These are phyloP conservation scores for Talaromyces stipitatus DNA, from an alignment of 495 filamentous ascomycete genomes.

Conservation along the genomic window DNA sequence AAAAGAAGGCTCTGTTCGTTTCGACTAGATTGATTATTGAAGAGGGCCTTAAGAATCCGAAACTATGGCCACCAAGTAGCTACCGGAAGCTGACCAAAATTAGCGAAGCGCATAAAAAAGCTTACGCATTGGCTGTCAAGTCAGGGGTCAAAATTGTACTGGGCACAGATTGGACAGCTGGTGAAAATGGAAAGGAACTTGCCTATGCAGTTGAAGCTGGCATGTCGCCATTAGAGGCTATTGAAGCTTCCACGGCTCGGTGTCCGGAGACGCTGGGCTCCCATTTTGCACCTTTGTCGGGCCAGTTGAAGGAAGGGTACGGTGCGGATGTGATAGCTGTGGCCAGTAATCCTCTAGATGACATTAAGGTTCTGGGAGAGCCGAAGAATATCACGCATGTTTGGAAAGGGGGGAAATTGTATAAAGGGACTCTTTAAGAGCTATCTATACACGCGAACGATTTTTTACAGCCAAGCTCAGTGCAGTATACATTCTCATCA, in stretches of 20 bases:
- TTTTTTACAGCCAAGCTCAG: no score
- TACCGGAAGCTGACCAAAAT: slow-evolving; percentile 35
- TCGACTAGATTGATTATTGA: slow-evolving; percentile 36
- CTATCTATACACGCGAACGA: not conserved
- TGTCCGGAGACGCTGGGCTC: slow-evolving; percentile 34
- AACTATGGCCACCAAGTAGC: slow-evolving; percentile 20
- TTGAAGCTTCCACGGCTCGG: slow-evolving; percentile 46
- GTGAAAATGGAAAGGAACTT: slow-evolving; percentile 40
- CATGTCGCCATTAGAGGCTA: slow-evolving; percentile 42
- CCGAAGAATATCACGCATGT: slow-evolving; percentile 35
- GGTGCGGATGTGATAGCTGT: slow-evolving; percentile 44
- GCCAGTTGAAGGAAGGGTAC: slow-evolving; percentile 39
- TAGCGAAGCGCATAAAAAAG: slow-evolving; percentile 20
- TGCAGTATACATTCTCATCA: no score
- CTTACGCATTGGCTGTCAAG: slow-evolving; percentile 24
- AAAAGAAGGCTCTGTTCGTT: slow-evolving; percentile 35
- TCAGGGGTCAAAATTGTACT: slow-evolving; percentile 30
- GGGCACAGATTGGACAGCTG: slow-evolving; percentile 32
- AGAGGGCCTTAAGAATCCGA: slow-evolving; percentile 19
- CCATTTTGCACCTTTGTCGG: slow-evolving; percentile 35
- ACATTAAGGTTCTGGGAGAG: slow-evolving; percentile 34
- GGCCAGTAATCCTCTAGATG: slow-evolving; percentile 33
- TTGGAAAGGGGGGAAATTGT: slow-evolving; percentile 38
- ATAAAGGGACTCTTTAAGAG: slow-evolving; percentile 16
- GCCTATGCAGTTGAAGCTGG: slow-evolving; percentile 41